Conservation (phyloP, 768 basidiomycete species). For the Tricholoma terreum region DNA sequence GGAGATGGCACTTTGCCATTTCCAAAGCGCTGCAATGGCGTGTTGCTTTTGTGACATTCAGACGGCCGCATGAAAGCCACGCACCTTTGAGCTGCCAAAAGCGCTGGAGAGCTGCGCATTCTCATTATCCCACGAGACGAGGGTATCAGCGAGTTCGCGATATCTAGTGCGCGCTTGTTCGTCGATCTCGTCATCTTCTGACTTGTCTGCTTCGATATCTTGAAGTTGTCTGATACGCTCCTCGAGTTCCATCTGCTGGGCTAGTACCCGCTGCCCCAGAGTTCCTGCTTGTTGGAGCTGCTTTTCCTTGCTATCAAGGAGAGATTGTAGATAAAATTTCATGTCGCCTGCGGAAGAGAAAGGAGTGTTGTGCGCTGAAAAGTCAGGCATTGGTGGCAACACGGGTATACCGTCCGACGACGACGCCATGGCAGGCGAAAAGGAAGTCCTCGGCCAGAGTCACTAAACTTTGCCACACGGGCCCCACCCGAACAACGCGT, state of each 20-base stretch:
- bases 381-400: slow-evolving; percentile 38
- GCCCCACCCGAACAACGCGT: slow-evolving; percentile 21
- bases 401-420: slow-evolving; percentile 34
- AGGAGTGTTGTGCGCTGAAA: slow-evolving; percentile 32
- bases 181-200: slow-evolving; percentile 62
- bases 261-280: slow-evolving; percentile 90
- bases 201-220: slow-evolving; percentile 61
- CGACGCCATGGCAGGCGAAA: slow-evolving; percentile 36
- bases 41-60: not conserved
- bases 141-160: slow-evolving; percentile 71
- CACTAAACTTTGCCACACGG: slow-evolving; percentile 1
- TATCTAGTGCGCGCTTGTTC: slow-evolving; percentile 69
- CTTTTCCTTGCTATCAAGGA: slow-evolving; percentile 88
- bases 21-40: slow-evolving; percentile 31
- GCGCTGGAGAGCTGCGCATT: slow-evolving; percentile 72
- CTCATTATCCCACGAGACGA: slow-evolving; percentile 75
- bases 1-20: slow-evolving; percentile 51
- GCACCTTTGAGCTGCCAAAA: slow-evolving; percentile 61
- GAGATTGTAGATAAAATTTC: slow-evolving; percentile 58
- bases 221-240: slow-evolving; percentile 82
- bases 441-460: slow-evolving; percentile 9
- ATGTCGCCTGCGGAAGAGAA: slow-evolving; percentile 56
- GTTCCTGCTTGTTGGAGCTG: slow-evolving; percentile 90
- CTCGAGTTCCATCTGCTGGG: slow-evolving; percentile 92
- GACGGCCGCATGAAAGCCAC: slow-evolving; percentile 20